phyloP scores from a whole-genome alignment of 108 stramenopile species.

The Hondaea fermentalgiana region DNA sequence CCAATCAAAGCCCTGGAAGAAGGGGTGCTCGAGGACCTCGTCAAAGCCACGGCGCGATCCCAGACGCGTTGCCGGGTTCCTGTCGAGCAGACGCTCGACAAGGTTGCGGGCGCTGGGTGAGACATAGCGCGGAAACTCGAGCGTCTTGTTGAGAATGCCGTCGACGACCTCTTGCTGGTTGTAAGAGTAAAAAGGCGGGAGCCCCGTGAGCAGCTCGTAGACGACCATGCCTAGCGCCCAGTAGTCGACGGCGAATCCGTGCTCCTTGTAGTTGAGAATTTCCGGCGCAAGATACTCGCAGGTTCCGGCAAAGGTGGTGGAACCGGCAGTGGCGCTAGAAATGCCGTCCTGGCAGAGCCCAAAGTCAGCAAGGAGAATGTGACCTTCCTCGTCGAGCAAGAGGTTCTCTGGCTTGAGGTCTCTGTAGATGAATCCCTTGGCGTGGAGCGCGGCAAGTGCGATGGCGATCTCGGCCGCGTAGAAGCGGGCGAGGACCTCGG shows the following conservation, averaged over 20 bases:
- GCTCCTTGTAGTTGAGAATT: constrained; percentile 81
- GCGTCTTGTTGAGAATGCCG: constrained; percentile 64
- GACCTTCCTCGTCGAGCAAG: constrained; percentile 45
- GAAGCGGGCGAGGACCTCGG: constrained; percentile 48
- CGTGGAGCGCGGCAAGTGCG: constrained; percentile 61
- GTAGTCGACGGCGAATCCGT: constrained; percentile 91
- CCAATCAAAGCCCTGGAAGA: constrained; percentile 80
- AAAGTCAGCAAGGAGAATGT: constrained; percentile 56
- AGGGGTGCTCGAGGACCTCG: constrained; percentile 76
- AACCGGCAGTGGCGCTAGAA: constrained; percentile 6
- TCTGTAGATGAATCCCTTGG: constrained; percentile 76
- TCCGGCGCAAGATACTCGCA: constrained; percentile 66
- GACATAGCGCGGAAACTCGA: neutral
- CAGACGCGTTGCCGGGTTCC: constrained; percentile 73
- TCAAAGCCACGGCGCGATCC: constrained; percentile 63
- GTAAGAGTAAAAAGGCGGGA: constrained; percentile 78
- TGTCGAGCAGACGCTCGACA: constrained; percentile 60
- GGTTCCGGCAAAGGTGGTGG: constrained; percentile 49
- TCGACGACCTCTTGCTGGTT: constrained; percentile 79
- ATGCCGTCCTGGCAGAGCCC: constrained; percentile 41
- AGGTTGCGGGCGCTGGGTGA: neutral
- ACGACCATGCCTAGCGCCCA: constrained; percentile 85
- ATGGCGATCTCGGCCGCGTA: constrained; percentile 58
- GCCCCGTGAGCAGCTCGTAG: constrained; percentile 90
- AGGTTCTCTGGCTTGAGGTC: constrained; percentile 74